phyloP scores from a whole-genome alignment of 1,139 yeast genomes.

The Zygotorulaspora mrakii region DNA sequence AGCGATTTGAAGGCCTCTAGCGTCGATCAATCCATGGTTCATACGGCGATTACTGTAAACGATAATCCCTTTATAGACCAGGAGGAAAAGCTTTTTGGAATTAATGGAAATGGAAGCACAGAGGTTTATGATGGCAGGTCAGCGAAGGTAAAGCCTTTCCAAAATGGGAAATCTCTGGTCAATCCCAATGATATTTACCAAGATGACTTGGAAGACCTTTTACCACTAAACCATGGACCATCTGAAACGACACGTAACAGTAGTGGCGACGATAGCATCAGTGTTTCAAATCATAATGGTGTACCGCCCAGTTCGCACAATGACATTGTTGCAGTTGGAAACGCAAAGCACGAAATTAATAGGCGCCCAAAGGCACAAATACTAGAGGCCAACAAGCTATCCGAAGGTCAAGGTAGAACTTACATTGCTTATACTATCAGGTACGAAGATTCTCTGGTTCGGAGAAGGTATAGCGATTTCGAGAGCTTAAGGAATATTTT shows the following conservation, averaged over 20 bases:
- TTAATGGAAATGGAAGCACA: constrained; percentile 6
- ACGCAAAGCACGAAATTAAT: too few relatives aligned
- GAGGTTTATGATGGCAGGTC: background rate
- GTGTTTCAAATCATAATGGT: constrained; percentile 10
- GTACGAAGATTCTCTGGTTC: constrained; percentile 54
- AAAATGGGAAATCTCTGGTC: constrained; percentile 11
- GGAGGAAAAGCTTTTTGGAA: constrained; percentile 3
- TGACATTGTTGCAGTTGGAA: too few relatives aligned
- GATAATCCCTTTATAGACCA: constrained; percentile 33
- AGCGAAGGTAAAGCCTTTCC: constrained; percentile 2
- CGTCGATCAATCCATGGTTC: constrained; percentile 20
- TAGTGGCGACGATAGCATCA: constrained; percentile 13
- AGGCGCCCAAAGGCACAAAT: constrained; percentile 41
- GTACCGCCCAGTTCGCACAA: too few relatives aligned
- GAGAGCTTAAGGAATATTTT: constrained; percentile 73
- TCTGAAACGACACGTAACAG: constrained; percentile 6
- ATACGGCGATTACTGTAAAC: constrained; percentile 29
- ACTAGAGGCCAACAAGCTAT: constrained; percentile 72
- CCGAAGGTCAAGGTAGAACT: constrained; percentile 67
- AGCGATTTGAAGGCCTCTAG: constrained; percentile 4
- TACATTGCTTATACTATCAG: constrained; percentile 80
- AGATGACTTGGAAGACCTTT: constrained; percentile 21
- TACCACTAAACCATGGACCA: constrained; percentile 12
- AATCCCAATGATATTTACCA: constrained; percentile 27
- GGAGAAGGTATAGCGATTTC: constrained; percentile 88